phyloP scores from a whole-genome alignment of 2,329 filamentous ascomycete genomes.

The Colletotrichum plurivorum region DNA sequence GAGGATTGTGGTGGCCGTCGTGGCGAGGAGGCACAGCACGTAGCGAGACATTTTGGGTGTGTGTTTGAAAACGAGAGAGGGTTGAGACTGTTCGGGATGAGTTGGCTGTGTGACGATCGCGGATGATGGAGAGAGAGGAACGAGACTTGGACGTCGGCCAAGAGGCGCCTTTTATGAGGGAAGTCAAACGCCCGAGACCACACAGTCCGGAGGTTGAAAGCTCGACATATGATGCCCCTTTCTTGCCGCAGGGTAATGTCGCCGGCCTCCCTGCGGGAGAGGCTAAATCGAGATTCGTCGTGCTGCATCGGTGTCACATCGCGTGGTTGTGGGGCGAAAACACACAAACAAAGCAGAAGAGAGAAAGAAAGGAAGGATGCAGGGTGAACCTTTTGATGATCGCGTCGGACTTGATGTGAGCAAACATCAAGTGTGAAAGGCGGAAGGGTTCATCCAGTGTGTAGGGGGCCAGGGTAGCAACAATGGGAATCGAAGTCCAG shows the following conservation, averaged over 20 bases:
- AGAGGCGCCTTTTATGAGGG: neutral
- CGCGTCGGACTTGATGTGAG: neutral
- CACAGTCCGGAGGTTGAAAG: too few species aligned
- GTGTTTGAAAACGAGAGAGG: neutral
- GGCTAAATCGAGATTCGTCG: constrained; percentile 1
- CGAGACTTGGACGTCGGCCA: too few species aligned
- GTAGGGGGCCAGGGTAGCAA: neutral
- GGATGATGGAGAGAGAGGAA: neutral
- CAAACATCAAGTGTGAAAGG: neutral
- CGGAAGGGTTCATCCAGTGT: neutral
- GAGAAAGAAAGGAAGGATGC: neutral
- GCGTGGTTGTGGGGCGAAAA: constrained; percentile 7
- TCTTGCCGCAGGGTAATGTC: neutral
- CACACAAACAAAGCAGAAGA: neutral
- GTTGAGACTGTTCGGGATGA: neutral
- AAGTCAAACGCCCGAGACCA: neutral
- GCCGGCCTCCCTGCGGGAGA: neutral
- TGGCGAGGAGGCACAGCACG: constrained; percentile 45
- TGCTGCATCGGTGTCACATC: constrained; percentile 18
- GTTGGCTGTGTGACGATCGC: neutral
- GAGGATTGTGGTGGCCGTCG: constrained; percentile 46
- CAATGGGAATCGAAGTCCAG: too few species aligned
- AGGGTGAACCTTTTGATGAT: neutral
- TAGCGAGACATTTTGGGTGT: constrained; percentile 9
- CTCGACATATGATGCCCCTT: neutral